Evolutionary conservation across 176 grass and related monocot genomes (phyloP).

Genomic region (Dactylis glomerata): DNA sequence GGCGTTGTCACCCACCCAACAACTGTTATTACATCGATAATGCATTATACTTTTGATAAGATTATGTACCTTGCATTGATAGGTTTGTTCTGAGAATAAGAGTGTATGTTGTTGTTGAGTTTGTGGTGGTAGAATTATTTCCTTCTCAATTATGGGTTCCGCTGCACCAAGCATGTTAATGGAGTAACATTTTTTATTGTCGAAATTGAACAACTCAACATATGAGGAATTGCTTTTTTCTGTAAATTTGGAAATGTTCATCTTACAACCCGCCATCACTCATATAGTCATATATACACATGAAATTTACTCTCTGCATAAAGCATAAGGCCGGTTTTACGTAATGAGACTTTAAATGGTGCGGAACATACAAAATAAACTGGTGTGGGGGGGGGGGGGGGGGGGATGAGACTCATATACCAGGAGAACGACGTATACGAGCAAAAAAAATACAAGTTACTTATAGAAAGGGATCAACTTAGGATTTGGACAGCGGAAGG

Average conservation of each 20-base stretch:
- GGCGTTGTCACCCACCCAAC: too few species aligned
- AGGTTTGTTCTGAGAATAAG: neutral
- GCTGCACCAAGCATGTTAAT: neutral
- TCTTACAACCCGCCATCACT: neutral
- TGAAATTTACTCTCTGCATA: too few species aligned
- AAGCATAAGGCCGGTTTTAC: neutral
- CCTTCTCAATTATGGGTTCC: neutral
- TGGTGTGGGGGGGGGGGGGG: too few species aligned
- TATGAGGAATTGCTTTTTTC: too few species aligned
- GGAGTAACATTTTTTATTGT: too few species aligned
- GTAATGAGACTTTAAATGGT: neutral
- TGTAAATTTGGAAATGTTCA: neutral
- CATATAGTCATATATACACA: neutral
- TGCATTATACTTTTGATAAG: neutral
- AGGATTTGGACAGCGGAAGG: neutral
- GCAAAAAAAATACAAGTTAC: too few species aligned
- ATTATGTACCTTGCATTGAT: neutral
- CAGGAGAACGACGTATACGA: neutral
- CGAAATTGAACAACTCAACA: neutral
- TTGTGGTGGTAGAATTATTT: neutral
- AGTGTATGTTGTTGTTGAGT: neutral
- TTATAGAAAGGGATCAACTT: neutral
- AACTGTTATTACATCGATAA: too few species aligned
- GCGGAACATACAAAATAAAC: too few species aligned
- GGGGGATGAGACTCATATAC: neutral